Evolutionary conservation across 2,329 filamentous ascomycete genomes (phyloP).

Genomic region (Aspergillus oerlinghausenensis): DNA sequence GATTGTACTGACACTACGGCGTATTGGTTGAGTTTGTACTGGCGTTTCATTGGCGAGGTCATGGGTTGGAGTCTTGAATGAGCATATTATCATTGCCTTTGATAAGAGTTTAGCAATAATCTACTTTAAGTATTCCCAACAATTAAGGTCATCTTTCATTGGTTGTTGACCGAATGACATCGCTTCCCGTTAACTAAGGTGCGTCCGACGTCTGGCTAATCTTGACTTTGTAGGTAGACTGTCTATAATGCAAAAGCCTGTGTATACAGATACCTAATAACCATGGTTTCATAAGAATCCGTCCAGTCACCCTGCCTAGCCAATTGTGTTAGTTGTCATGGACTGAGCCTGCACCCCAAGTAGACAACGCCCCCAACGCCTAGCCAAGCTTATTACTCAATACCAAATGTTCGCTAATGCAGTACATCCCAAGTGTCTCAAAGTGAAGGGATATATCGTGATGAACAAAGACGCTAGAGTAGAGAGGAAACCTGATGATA

Average conservation of each 20-base stretch:
- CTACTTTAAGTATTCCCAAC: neutral
- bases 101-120: neutral
- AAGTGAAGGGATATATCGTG: neutral
- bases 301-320: conserved; percentile 1
- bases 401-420: conserved; percentile 30
- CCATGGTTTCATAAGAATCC: neutral
- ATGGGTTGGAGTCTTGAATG: neutral
- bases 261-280: neutral
- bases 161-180: neutral
- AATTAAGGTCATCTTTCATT: neutral
- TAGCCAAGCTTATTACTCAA: conserved; percentile 11
- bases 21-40: neutral
- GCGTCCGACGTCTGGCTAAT: no score
- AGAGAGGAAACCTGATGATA: conserved; percentile 11
- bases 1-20: neutral
- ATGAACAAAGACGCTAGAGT: conserved; percentile 8
- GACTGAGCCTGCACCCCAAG: conserved; percentile 16
- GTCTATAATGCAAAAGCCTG: neutral
- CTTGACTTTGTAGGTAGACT: neutral
- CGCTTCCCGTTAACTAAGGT: neutral
- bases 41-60: neutral
- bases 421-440: conserved; percentile 18
- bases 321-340: conserved; percentile 6
- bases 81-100: neutral
- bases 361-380: conserved; percentile 24